Evolutionary conservation across 2,329 filamentous ascomycete genomes (phyloP).

Genomic region (Sporothrix schenckii): DNA sequence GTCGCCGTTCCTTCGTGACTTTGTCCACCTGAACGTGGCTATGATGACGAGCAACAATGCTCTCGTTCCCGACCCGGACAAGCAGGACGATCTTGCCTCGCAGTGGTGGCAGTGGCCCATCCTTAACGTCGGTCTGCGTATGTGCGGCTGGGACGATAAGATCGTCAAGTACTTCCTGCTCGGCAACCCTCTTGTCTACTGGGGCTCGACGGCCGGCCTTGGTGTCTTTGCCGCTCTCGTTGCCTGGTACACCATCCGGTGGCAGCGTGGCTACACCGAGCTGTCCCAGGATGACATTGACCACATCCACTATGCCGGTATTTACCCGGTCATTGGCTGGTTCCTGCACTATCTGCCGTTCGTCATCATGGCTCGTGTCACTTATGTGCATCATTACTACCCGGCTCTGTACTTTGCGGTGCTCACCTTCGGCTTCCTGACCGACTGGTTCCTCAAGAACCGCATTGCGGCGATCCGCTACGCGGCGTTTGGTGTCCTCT

Average conservation of each 20-base stretch:
- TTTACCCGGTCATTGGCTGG: slow-evolving; percentile 94
- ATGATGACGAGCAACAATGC: slow-evolving; percentile 99
- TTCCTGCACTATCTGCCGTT: slow-evolving; percentile 96
- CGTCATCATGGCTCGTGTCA: slow-evolving; percentile 96
- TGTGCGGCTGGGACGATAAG: slow-evolving; percentile 97
- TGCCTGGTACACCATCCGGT: slow-evolving; percentile 84
- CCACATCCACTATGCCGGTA: slow-evolving; percentile 88
- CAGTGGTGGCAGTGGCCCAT: slow-evolving; percentile 99
- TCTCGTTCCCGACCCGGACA: slow-evolving; percentile 94
- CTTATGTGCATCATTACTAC: slow-evolving; percentile 99
- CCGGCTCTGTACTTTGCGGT: slow-evolving; percentile 98
- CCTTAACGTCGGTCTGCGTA: slow-evolving; percentile 89
- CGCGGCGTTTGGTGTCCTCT: slow-evolving; percentile 72
- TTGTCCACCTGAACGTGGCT: slow-evolving; percentile 95
- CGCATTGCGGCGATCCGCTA: slow-evolving; percentile 66
- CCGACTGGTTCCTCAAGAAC: slow-evolving; percentile 78
- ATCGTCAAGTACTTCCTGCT: slow-evolving; percentile 98
- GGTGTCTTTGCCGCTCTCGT: slow-evolving; percentile 72
- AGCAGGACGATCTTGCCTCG: slow-evolving; percentile 97
- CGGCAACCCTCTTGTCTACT: slow-evolving; percentile 95
- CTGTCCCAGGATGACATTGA: slow-evolving; percentile 80
- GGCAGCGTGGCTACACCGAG: slow-evolving; percentile 92
- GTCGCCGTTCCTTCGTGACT: slow-evolving; percentile 96
- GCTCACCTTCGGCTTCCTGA: slow-evolving; percentile 80
- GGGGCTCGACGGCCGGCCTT: slow-evolving; percentile 83